Percentiles rank a stretch among this genome's conserved stretches.
Conservation (phyloP, 1,284 basidiomycete genomes). For the Porogramme epimiltina region DNA sequence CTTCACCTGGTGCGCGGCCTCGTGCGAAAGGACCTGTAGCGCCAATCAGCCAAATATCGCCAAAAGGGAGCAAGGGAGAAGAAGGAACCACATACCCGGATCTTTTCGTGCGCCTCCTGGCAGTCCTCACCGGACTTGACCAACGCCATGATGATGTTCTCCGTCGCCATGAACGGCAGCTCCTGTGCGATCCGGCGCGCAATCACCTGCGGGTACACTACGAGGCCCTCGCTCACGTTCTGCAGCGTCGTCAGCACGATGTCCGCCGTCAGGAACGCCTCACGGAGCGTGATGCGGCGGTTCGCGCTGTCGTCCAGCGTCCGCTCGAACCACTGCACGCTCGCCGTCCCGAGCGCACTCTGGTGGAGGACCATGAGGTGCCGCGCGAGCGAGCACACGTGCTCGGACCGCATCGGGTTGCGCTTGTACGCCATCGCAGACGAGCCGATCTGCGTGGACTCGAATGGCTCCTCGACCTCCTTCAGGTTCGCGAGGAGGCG, state of each 20-base stretch:
- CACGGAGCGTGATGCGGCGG: constrained; percentile 93
- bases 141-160: constrained; percentile 99
- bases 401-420: constrained; percentile 99
- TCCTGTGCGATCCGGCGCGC: constrained; percentile 90
- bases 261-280: constrained; percentile 97
- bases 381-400: constrained; percentile 92
- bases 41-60: no score
- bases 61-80: no score
- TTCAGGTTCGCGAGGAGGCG: constrained; percentile 92
- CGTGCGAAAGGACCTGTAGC: constrained; percentile 95
- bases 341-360: constrained; percentile 90
- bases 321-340: constrained; percentile 96
- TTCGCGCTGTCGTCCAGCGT: constrained; percentile 97
- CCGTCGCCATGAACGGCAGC: constrained; percentile 98
- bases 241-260: constrained; percentile 95
- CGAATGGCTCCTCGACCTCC: constrained; percentile 99
- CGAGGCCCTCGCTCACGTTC: constrained; percentile 96
- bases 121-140: constrained; percentile 95
- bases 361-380: constrained; percentile 94
- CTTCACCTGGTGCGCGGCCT: constrained; percentile 95
- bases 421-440: constrained; percentile 99
- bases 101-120: constrained; percentile 96
- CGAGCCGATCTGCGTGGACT: constrained; percentile 97
- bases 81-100: no score
- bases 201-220: constrained; percentile 98